A percentile compares a stretch with the other conserved stretches of the same genome.
phyloP scores from a whole-genome alignment of 2,329 filamentous ascomycete species.

The Paracorniculantispora psalliotae region DNA sequence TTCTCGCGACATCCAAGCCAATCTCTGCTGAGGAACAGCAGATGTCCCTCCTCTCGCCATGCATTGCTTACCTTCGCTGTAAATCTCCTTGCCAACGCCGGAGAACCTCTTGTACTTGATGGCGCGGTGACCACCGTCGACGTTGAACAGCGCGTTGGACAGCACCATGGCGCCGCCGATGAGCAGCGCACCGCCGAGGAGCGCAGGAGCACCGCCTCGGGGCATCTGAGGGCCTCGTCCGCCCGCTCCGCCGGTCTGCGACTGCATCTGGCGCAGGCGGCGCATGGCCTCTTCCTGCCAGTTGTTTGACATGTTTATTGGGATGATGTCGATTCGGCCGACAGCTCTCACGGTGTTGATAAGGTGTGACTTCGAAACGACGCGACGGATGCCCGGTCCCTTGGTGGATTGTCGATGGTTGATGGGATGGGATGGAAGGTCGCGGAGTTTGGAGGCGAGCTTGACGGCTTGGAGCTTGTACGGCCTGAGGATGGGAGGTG shows the following conservation, averaged over 20 bases:
- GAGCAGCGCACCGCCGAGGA: slow-evolving; percentile 40
- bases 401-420: slow-evolving; percentile 4
- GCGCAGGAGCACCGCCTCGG: slow-evolving; percentile 33
- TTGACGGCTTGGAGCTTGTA: slow-evolving; percentile 10
- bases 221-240: slow-evolving; percentile 40
- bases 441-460: slow-evolving; percentile 8
- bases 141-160: slow-evolving; percentile 65
- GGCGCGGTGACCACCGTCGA: slow-evolving; percentile 96
- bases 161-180: slow-evolving; percentile 47
- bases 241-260: slow-evolving; percentile 37
- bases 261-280: slow-evolving; percentile 45
- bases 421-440: slow-evolving; percentile 1
- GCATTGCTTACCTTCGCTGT: slow-evolving; percentile 68
- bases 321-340: neutral
- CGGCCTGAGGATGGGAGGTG: slow-evolving; percentile 9
- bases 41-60: neutral
- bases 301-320: slow-evolving; percentile 32
- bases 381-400: neutral
- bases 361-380: neutral
- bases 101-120: slow-evolving; percentile 95
- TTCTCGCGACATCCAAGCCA: neutral
- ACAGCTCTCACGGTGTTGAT: neutral
- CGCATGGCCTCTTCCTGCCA: slow-evolving; percentile 48
- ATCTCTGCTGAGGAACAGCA: neutral
- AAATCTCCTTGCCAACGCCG: slow-evolving; percentile 95